Conservation (phyloP, 1,139 yeast species). For the Geotrichum bryndzae region DNA sequence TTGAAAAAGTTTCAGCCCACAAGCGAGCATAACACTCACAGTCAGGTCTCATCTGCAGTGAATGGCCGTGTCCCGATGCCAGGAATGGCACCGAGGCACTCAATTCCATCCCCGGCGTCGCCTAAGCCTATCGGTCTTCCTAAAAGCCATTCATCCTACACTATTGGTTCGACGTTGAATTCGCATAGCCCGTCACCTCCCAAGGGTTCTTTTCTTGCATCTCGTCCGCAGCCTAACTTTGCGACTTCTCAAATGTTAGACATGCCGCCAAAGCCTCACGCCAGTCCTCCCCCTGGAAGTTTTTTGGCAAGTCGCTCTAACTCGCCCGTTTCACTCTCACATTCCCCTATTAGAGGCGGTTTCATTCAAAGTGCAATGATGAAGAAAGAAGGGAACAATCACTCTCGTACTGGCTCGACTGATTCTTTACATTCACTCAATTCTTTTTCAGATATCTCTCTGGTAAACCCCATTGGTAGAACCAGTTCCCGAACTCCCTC, state of each 20-base stretch:
- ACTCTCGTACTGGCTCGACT: conserved; percentile 16
- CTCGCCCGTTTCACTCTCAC: conserved; percentile 12
- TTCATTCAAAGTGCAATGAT: conserved; percentile 32
- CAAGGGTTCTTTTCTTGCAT: conserved; percentile 11
- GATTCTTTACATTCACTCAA: conserved; percentile 3
- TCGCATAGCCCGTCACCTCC: conserved; percentile 17
- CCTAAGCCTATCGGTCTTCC: background rate
- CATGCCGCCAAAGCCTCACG: conserved; percentile 10
- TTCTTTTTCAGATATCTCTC: conserved; percentile 7
- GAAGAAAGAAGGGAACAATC: conserved; percentile 25
- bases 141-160: conserved; percentile 1
- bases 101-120: background rate
- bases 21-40: conserved; percentile 13
- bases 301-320: conserved; percentile 17
- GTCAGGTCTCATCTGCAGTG: conserved; percentile 6
- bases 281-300: conserved; percentile 14
- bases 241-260: conserved; percentile 9
- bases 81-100: conserved; percentile 11
- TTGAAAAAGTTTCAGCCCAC: conserved; percentile 13
- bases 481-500: conserved; percentile 17
- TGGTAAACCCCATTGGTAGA: conserved; percentile 17
- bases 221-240: conserved; percentile 11
- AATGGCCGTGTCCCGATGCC: conserved; percentile 17
- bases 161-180: conserved; percentile 14
- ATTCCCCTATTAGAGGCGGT: conserved; percentile 28